phyloP scores from a whole-genome alignment of 352 stramenopile species.

The Lagenidium sp. region DNA sequence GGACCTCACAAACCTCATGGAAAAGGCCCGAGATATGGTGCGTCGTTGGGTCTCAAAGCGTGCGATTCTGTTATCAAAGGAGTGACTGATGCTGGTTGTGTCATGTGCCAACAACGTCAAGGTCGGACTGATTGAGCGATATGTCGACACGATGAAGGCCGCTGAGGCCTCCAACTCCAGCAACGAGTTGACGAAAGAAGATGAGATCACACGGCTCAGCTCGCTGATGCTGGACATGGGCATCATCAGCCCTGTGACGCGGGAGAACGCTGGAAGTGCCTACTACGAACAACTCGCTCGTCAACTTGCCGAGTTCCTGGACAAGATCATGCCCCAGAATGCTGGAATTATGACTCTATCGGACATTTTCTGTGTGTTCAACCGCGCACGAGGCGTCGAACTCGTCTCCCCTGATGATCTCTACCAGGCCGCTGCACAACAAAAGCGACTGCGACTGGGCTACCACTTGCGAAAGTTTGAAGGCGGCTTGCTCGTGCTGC shows the following conservation, averaged over 20 bases:
- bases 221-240: constrained; percentile 90
- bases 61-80: too few species aligned
- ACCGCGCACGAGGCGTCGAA: constrained; percentile 94
- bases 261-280: constrained; percentile 77
- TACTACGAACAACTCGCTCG: constrained; percentile 90
- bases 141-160: constrained; percentile 74
- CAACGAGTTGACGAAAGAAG: constrained; percentile 15
- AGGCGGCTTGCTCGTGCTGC: constrained; percentile 90
- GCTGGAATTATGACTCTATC: constrained; percentile 97
- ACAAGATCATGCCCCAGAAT: constrained; percentile 72
- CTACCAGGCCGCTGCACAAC: constrained; percentile 81
- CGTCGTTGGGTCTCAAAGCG: too few species aligned
- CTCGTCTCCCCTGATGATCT: constrained; percentile 97
- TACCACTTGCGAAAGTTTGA: constrained; percentile 92
- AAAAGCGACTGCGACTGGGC: constrained; percentile 82
- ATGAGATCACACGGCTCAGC: constrained; percentile 73
- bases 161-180: constrained; percentile 15
- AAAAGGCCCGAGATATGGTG: constrained; percentile 88
- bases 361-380: constrained; percentile 99
- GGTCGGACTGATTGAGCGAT: constrained; percentile 85
- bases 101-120: background rate
- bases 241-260: constrained; percentile 89
- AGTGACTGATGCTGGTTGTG: background rate
- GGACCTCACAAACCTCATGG: constrained; percentile 86
- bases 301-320: constrained; percentile 86